A percentile compares a stretch with the other conserved stretches of the same genome.
Evolutionary conservation across 176 grass and related monocot species (phyloP).

Genomic region (Carex cristatella): DNA sequence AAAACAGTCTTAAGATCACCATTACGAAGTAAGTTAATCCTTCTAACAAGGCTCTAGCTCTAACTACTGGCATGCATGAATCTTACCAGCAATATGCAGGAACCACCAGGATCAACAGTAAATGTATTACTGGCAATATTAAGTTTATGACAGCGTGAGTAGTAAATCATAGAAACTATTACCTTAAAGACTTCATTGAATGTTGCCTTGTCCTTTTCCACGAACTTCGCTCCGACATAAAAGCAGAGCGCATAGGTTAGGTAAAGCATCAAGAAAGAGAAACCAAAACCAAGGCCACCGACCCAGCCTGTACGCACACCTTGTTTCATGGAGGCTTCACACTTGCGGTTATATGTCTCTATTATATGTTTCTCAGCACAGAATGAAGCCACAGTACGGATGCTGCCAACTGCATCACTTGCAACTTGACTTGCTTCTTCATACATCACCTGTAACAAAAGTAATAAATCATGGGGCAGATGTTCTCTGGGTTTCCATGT

Average conservation of each 20-base stretch:
- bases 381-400: conserved; percentile 47
- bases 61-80: neutral
- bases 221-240: conserved; percentile 39
- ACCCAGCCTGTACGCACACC: conserved; percentile 42
- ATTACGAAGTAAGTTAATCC: too few relatives aligned
- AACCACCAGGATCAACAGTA: neutral
- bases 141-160: neutral
- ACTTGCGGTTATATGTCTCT: conserved; percentile 40
- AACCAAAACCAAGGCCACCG: conserved; percentile 40
- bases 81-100: neutral
- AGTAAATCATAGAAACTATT: neutral
- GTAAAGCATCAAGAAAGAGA: conserved; percentile 37
- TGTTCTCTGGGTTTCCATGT: too few relatives aligned
- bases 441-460: conserved; percentile 37
- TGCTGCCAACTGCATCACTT: conserved; percentile 43
- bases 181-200: conserved; percentile 49
- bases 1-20: too few relatives aligned
- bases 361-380: conserved; percentile 42
- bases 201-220: conserved; percentile 35
- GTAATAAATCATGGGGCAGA: neutral
- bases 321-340: conserved; percentile 32
- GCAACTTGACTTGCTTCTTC: conserved; percentile 57
- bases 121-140: neutral
- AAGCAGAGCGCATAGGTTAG: conserved; percentile 44
- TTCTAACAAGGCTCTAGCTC: neutral